A percentile compares a stretch with the other conserved stretches of the same genome.
Conservation (phyloP, 1,284 basidiomycete species). For the Rhodotorula sp. region DNA sequence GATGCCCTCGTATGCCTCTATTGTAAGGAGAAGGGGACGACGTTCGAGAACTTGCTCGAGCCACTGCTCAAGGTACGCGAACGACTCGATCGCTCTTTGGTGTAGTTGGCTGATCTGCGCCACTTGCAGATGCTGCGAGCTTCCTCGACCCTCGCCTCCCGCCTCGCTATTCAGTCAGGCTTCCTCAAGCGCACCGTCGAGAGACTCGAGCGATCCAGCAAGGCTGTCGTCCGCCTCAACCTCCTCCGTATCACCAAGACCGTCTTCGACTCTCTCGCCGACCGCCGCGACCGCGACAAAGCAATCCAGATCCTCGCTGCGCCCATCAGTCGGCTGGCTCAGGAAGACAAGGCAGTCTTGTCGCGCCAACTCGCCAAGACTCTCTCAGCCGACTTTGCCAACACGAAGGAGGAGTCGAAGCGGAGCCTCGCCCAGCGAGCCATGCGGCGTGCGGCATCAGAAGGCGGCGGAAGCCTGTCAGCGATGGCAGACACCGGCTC, state of each 20-base stretch:
- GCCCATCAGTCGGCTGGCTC: conserved; percentile 72
- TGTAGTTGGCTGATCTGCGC: not conserved
- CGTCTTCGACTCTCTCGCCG: conserved; percentile 65
- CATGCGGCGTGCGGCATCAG: not conserved
- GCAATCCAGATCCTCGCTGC: conserved; percentile 72
- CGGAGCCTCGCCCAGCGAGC: not conserved
- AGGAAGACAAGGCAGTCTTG: conserved; percentile 79
- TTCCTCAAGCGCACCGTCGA: conserved; percentile 88
- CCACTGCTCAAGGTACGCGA: conserved; percentile 53
- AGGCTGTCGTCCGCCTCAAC: conserved; percentile 85
- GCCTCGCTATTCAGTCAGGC: conserved; percentile 66
- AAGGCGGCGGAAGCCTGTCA: not conserved
- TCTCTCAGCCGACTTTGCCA: conserved; percentile 51
- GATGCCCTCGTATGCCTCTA: conserved; percentile 79
- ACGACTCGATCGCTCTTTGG: too few relatives aligned
- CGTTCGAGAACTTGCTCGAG: conserved; percentile 92
- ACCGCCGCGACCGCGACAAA: conserved; percentile 76
- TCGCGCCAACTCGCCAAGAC: conserved; percentile 83
- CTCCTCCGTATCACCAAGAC: conserved; percentile 79
- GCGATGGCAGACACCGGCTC: not conserved
- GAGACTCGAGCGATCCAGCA: conserved; percentile 66
- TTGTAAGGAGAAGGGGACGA: conserved; percentile 79
- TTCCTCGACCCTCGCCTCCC: conserved; percentile 69
- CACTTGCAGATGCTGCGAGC: conserved; percentile 68
- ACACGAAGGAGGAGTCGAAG: conserved; percentile 1